Evolutionary conservation across 352 stramenopile genomes (phyloP).

Genomic region (Salisapilia sapeloensis): DNA sequence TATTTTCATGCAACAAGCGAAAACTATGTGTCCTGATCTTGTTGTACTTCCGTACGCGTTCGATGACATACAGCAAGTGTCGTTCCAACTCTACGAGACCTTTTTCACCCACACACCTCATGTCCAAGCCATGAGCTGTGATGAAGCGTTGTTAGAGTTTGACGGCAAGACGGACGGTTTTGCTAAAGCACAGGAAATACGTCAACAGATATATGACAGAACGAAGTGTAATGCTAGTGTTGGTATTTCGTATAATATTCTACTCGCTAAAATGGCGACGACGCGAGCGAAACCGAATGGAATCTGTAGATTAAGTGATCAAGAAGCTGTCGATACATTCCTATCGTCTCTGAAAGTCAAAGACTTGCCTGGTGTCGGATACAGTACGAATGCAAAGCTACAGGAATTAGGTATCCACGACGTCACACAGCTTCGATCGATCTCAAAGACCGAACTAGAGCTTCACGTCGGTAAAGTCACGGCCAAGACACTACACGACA

Average conservation of each 20-base stretch:
- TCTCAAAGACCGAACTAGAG: slow-evolving; percentile 35
- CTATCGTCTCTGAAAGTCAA: slow-evolving; percentile 40
- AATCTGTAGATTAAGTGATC: slow-evolving; percentile 36
- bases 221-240: slow-evolving; percentile 88
- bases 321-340: slow-evolving; percentile 31
- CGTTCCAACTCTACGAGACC: slow-evolving; percentile 86
- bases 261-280: slow-evolving; percentile 88
- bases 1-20: slow-evolving; percentile 90
- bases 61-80: slow-evolving; percentile 77
- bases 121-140: slow-evolving; percentile 91
- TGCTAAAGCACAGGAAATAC: slow-evolving; percentile 48
- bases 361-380: slow-evolving; percentile 72
- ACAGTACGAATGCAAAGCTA: slow-evolving; percentile 43
- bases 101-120: slow-evolving; percentile 75
- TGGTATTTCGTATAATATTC: slow-evolving; percentile 86
- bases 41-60: slow-evolving; percentile 93
- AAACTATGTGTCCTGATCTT: slow-evolving; percentile 81
- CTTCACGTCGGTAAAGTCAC: slow-evolving; percentile 46
- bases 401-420: slow-evolving; percentile 41
- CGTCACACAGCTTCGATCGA: slow-evolving; percentile 33
- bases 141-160: slow-evolving; percentile 91
- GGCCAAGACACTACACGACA: slow-evolving; percentile 56
- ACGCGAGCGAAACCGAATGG: slow-evolving; percentile 88
- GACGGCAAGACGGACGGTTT: slow-evolving; percentile 31
- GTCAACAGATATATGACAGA: slow-evolving; percentile 40